These are phyloP conservation scores for Pisolithus albus DNA, from an alignment of 768 basidiomycete species.

Conservation along the genomic window DNA sequence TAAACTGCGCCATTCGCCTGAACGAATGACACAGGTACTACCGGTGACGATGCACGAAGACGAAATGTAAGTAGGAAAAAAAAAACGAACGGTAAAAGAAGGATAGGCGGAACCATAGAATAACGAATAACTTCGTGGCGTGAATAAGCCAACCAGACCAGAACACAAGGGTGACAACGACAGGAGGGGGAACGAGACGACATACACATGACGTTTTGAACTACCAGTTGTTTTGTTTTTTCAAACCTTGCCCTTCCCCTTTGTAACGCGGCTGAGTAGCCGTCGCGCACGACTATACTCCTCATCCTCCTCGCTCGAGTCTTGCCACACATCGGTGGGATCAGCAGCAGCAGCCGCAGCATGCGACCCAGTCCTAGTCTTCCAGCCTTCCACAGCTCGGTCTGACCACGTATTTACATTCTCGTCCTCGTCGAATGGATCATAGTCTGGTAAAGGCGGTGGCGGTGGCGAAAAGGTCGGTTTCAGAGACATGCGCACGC, in stretches of 20 bases:
- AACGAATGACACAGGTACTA: too few species aligned
- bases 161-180: too few species aligned
- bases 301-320: constrained; percentile 72
- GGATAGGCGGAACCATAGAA: background rate
- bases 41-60: background rate
- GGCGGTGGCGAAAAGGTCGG: constrained; percentile 72
- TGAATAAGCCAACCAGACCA: too few species aligned
- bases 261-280: constrained; percentile 42
- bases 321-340: constrained; percentile 54
- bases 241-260: constrained; percentile 15
- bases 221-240: too few species aligned
- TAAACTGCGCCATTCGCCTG: too few species aligned
- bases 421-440: constrained; percentile 32
- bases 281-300: constrained; percentile 54
- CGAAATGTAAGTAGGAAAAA: background rate
- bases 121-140: too few species aligned
- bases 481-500: constrained; percentile 69
- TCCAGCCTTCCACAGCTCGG: constrained; percentile 4
- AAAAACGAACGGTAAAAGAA: background rate
- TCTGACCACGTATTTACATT: constrained; percentile 6
- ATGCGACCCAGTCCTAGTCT: constrained; percentile 3
- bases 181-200: too few species aligned
- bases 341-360: background rate
- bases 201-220: too few species aligned
- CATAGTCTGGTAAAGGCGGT: constrained; percentile 58